These are phyloP conservation scores for Pseudogymnoascus pannorum DNA, from an alignment of 2,329 filamentous ascomycete species.

Conservation along the genomic window DNA sequence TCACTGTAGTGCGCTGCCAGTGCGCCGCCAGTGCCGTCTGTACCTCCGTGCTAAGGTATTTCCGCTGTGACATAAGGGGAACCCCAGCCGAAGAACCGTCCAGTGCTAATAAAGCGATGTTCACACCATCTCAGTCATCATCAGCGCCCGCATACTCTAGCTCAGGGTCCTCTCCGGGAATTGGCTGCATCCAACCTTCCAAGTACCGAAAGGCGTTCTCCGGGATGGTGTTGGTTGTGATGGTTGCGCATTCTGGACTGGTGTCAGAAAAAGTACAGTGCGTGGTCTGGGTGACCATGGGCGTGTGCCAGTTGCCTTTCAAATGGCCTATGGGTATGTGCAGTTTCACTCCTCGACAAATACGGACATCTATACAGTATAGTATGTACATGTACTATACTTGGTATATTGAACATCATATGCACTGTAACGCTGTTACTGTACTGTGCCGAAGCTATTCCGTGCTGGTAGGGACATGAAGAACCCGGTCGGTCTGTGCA, in stretches of 20 bases:
- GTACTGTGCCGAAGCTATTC: neutral
- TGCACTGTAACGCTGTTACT: conserved; percentile 7
- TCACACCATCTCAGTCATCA: conserved; percentile 6
- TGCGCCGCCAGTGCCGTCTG: neutral
- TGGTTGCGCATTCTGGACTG: neutral
- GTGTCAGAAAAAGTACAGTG: neutral
- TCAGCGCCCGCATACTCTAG: conserved; percentile 1
- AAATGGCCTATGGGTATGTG: neutral
- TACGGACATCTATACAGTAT: no score
- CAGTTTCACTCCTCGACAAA: no score
- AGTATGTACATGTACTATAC: no score
- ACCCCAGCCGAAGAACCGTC: neutral
- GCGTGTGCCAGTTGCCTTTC: neutral
- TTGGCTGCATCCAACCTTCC: conserved; percentile 1
- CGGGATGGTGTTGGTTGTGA: neutral
- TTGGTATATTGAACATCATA: neutral
- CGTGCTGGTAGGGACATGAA: neutral
- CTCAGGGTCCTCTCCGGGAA: conserved; percentile 4
- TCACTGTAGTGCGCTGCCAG: neutral
- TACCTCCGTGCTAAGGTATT: neutral
- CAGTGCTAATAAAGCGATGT: neutral
- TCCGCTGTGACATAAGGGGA: neutral
- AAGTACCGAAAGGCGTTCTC: conserved; percentile 6
- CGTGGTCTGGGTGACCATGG: neutral
- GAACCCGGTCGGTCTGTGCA: neutral